A percentile compares a stretch with the other conserved stretches of the same genome.
phyloP scores from a whole-genome alignment of 2,329 filamentous ascomycete genomes.

The Aspergillus versicolor region DNA sequence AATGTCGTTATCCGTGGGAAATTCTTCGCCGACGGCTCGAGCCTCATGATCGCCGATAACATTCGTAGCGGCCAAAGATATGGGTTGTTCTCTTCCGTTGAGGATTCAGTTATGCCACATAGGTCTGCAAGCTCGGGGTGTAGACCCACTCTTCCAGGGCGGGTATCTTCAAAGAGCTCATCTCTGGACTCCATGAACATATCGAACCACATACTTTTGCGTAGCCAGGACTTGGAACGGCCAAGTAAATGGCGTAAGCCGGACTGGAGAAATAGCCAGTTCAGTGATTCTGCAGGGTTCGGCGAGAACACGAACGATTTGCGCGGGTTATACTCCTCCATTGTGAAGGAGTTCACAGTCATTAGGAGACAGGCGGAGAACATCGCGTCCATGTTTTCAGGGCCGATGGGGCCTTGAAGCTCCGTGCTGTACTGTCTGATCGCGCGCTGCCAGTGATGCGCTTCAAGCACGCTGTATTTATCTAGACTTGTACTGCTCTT shows the following conservation, averaged over 20 bases:
- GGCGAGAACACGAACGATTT: conserved; percentile 38
- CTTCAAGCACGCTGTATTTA: conserved; percentile 29
- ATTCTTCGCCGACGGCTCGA: conserved; percentile 24
- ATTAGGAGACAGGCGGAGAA: conserved; percentile 40
- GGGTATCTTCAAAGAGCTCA: conserved; percentile 28
- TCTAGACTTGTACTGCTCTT: conserved; percentile 21
- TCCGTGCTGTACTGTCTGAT: conserved; percentile 36
- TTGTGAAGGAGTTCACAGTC: conserved; percentile 34
- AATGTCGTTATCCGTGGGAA: conserved; percentile 30
- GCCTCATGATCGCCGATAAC: conserved; percentile 31
- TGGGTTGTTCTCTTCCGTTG: conserved; percentile 32
- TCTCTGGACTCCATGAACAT: conserved; percentile 30
- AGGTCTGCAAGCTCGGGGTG: conserved; percentile 33
- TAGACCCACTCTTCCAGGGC: conserved; percentile 28
- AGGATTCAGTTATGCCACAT: conserved; percentile 31
- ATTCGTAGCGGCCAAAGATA: conserved; percentile 39
- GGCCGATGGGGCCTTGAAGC: conserved; percentile 23
- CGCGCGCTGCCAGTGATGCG: conserved; percentile 40
- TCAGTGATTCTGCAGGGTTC: conserved; percentile 28
- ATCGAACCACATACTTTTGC: conserved; percentile 35
- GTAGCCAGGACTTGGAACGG: conserved; percentile 24
- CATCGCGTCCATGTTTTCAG: conserved; percentile 38
- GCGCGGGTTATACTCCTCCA: conserved; percentile 30
- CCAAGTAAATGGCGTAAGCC: conserved; percentile 34
- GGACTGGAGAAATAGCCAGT: conserved; percentile 38